phyloP scores from a whole-genome alignment of 2,329 filamentous ascomycete species.

The Aurifilum marmelostoma region DNA sequence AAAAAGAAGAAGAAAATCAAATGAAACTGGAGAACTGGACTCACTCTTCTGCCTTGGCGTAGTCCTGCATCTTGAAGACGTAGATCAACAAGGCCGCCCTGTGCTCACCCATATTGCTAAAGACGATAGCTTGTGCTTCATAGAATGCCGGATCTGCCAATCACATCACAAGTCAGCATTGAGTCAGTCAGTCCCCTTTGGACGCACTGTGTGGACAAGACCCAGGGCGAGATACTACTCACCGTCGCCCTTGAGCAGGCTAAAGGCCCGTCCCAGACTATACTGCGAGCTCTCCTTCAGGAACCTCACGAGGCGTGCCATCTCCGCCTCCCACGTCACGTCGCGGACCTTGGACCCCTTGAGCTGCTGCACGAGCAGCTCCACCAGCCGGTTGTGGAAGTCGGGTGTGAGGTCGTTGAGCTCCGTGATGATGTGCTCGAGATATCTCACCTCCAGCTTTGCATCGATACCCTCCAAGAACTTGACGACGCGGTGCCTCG shows the following conservation, averaged over 20 bases:
- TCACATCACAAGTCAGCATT: constrained; percentile 25
- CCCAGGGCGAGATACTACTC: constrained; percentile 35
- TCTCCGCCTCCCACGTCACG: constrained; percentile 59
- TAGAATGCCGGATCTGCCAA: constrained; percentile 77
- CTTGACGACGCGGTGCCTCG: constrained; percentile 72
- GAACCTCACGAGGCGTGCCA: constrained; percentile 72
- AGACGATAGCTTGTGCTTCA: constrained; percentile 85
- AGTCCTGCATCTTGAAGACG: constrained; percentile 90
- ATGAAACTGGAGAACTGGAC: constrained; percentile 38
- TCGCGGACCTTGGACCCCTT: constrained; percentile 43
- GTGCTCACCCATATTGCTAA: constrained; percentile 94
- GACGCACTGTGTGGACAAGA: background rate
- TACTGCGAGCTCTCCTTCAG: constrained; percentile 78
- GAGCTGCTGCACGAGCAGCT: constrained; percentile 66
- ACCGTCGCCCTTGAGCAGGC: constrained; percentile 80
- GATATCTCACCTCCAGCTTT: constrained; percentile 75
- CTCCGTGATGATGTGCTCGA: constrained; percentile 90
- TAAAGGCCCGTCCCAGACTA: constrained; percentile 76
- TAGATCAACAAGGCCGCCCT: constrained; percentile 97
- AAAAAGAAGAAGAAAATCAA: background rate
- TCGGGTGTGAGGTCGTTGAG: constrained; percentile 82
- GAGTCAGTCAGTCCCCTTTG: background rate
- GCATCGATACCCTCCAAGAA: constrained; percentile 74
- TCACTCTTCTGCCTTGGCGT: constrained; percentile 89
- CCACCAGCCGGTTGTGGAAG: constrained; percentile 82